Evolutionary conservation across 352 stramenopile genomes (phyloP), one percentile per base, ranked within the genome.

Genomic region (Salisapilia sapeloensis): DNA sequence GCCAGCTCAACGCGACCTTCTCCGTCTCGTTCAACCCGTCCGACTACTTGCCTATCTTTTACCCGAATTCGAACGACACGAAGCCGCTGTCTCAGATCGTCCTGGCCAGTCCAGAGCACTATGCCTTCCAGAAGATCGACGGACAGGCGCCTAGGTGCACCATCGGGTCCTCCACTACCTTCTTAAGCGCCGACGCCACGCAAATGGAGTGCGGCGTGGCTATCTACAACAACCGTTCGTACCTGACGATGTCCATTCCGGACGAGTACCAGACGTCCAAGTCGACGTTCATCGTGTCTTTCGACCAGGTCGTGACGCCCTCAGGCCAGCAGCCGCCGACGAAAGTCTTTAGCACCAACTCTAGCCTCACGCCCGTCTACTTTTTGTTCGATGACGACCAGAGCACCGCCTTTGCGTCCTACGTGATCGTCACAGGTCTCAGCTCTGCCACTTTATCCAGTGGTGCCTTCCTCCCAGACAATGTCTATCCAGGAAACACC

Each of bases 401-500:
- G 25, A 70, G 74, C 27, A 76, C 53, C 2, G 59, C 66, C 2
- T 89, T 79, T 43, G 60, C 58, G 45, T 67, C 63, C 16, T 89
- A 81, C 41, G 60, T 78, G 22, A 58, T 60, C 9, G 41, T 80
- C 1, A 60, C 44, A 1, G 51, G 64, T 14, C 29, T 89, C 4
- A 45, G 48, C 0, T 38, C 44, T 10, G 64, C 63, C 1, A 46
- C 42, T 4, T 42, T 89, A 4, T 77, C 60, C 3, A 89, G 72
- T 16, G 62, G 67, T 4, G 72, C 69, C 6, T 89, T 89, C 35
- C 41, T 84, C 1, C 72, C 72, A 5, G 66, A 89, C 34, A 89
- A 85, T 29, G 82, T 85, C 27, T 89, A 84, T 33, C 72, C 72
- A 4, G 72, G 72, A 14, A 89, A 85, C 40, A 56, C 63, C 8